Evolutionary conservation across 1,284 basidiomycete species (phyloP), one percentile per base, ranked within the genome.

Genomic region (Malassezia sympodialis): DNA sequence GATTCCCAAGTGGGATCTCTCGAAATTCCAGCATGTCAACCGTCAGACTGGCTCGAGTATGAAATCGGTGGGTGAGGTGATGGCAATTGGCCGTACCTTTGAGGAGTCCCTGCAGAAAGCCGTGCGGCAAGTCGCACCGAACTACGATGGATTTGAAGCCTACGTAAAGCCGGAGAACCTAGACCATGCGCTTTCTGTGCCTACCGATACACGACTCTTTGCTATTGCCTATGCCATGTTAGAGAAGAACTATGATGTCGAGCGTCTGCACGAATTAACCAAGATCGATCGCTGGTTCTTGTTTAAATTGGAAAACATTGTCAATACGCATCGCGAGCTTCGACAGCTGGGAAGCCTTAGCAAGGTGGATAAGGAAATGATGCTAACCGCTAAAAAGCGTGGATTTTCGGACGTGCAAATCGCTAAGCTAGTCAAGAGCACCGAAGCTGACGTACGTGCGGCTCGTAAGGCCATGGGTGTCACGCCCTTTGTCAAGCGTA

Each of bases 21-120:
- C 90, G 66, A 99, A 99, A 79, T 96, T 99, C 81, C 90, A 96
- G 73, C 79, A 82, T 71, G 94, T 99, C 57, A 86, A 94, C 76
- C 86, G 93, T 58, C 85, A 90, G 73, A 84, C 98, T 50, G 93
- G 94, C 34, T 96, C 91, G 2, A 83, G 90, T 24, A 98, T 99
- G 94, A 98, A 99, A 79, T 91, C 88, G 23, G 94, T 99, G 56
- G 94, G 94, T 60, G 94, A 98, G 77, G 93, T 98, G 69, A 98
- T 99, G 94, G 93, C 93, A 62, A 96, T 99, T 66, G 94, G 94
- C 44, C 86, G 94, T 65, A 98, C 94, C 1, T 99, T 96, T 67
- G 94, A 99, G 78, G 94, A 99, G 78, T 90, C 87, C 69, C 80
- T 99, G 72, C 94, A 98, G 77, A 99, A 99, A 79, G 94, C 94